These are phyloP conservation scores for Acanthamoeba castellanii DNA, from an alignment of 208 protist species.

Conservation along the genomic window DNA sequence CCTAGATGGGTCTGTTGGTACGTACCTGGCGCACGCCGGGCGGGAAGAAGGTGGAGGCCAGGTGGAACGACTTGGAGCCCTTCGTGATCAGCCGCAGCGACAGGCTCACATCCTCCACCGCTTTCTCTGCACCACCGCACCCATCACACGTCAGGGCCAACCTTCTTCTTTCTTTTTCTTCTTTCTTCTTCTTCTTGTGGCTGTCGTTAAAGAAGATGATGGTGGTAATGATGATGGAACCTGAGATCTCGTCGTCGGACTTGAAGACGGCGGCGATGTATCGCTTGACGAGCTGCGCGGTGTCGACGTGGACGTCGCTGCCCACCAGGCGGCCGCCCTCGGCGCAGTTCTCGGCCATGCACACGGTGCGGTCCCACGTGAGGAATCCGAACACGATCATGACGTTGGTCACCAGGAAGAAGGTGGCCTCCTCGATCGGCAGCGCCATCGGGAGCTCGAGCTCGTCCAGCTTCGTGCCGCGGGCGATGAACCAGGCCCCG, in stretches of 20 bases:
- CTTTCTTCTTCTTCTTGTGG: too few relatives aligned
- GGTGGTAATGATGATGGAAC: too few relatives aligned
- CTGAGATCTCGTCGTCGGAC: slow-evolving; percentile 28
- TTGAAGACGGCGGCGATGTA: slow-evolving; percentile 3
- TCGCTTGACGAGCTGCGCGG: background rate
- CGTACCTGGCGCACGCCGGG: slow-evolving; percentile 6
- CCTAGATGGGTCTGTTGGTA: too few relatives aligned
- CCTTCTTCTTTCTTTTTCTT: too few relatives aligned
- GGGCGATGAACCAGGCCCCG: slow-evolving; percentile 45
- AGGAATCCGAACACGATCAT: slow-evolving; percentile 43
- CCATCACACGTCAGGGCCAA: background rate
- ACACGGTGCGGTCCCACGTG: slow-evolving; percentile 58
- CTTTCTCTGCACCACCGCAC: background rate
- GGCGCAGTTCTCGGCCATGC: slow-evolving; percentile 3
- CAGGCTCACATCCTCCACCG: slow-evolving; percentile 33
- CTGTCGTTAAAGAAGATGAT: too few relatives aligned
- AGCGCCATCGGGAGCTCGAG: background rate
- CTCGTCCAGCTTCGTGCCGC: slow-evolving; percentile 37
- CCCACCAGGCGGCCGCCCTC: background rate
- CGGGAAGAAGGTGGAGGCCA: slow-evolving; percentile 49
- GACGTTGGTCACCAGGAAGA: slow-evolving; percentile 52
- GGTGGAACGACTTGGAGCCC: slow-evolving; percentile 49
- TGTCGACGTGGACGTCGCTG: background rate
- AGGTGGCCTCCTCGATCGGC: slow-evolving; percentile 57
- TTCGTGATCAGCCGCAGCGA: slow-evolving; percentile 39